Evolutionary conservation across 106 monocot genomes (phyloP), one percentile per base, ranked within the genome.

Genomic region (Acanthochlamys bracteata): DNA sequence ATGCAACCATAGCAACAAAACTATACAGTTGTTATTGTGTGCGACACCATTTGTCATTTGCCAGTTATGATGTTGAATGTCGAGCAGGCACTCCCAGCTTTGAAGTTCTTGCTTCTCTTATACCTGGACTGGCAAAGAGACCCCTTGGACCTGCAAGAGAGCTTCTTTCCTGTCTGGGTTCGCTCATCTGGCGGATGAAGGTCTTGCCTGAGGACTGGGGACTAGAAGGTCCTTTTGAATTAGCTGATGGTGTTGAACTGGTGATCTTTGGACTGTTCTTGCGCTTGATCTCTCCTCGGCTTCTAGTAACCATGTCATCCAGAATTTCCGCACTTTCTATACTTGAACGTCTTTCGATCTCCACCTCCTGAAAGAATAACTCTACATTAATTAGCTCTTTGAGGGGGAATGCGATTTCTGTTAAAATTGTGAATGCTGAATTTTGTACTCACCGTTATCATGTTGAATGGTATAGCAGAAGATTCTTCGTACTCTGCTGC

Each of bases 401-500:
- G n/a, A n/a, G n/a, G n/a, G n/a, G n/a, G n/a, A n/a, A n/a, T n/a
- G n/a, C n/a, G n/a, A n/a, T n/a, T n/a, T n/a, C n/a, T n/a, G n/a
- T n/a, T n/a, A n/a, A n/a, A n/a, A n/a, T n/a, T n/a, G n/a, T n/a
- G n/a, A n/a, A n/a, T n/a, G n/a, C n/a, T n/a, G n/a, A n/a, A n/a
- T n/a, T n/a, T n/a, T n/a, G n/a, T n/a, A 55, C 9, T 17, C 49
- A 49, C 49, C 2, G 1, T 33, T 72, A 55, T 74, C 26, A 75
- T 54, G 47, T 68, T 72, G 69, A 73, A 85, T 40, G 75, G 65
- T 24, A 90, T 43, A 26, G 90, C 82, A 23, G 86, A 83, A 17
- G 77, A 80, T 49, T 90, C 90, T 67, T 90, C 90, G 7, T 83
- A 90, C 41, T 90, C 90, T 4, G 90, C 90, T 2, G 90, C 90